Evolutionary conservation across 768 basidiomycete species (phyloP), one percentile per base, ranked within the genome.

Genomic region (Tephrocybe sp.): DNA sequence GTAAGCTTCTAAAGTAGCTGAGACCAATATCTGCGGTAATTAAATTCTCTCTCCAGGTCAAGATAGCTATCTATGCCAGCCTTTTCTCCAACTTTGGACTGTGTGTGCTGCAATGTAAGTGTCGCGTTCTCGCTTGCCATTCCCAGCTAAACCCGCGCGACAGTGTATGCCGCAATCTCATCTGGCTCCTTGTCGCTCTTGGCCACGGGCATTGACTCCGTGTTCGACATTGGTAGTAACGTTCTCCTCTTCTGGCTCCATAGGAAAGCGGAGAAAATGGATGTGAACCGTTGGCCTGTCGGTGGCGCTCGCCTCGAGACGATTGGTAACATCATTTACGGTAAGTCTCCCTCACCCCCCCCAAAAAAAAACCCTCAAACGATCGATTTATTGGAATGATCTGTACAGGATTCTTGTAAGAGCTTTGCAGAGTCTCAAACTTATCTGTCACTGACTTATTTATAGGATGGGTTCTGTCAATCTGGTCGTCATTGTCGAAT

Each of bases 131-230:
- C 11, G 39, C 28, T n/a, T 24, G 14, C 37, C 23, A 25, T 18
- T 51, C 34, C 45, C 23, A 48, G 17, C 25, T 56, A 25, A 60
- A 33, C 20, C 18, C 45, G 4, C 36, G 49, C 1, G 9, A 48
- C 58, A 93, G 90, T 99, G 60, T 99, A 98, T 64, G 96, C 91
- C 11, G 96, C 97, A 11, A 77, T 91, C 45, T 89, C 90, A 1
- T 87, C 92, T 1, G 56, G 80, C 3, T 96, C 93, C 0, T 73
- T 98, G 4, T 92, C 93, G 3, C 74, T 98, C 44, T 79, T 98
- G 53, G 93, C 93, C 10, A 96, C 93, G 1, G 88, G 80, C 8
- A 88, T 95, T 62, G 96, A 98, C 65, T 85, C 94, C 11, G 74
- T 90, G 14, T 91, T 86, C 62, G 93, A 94, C 64, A 76, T 90